Evolutionary conservation across 2,329 filamentous ascomycete species (phyloP).

Genomic region (Exophiala viscosa): DNA sequence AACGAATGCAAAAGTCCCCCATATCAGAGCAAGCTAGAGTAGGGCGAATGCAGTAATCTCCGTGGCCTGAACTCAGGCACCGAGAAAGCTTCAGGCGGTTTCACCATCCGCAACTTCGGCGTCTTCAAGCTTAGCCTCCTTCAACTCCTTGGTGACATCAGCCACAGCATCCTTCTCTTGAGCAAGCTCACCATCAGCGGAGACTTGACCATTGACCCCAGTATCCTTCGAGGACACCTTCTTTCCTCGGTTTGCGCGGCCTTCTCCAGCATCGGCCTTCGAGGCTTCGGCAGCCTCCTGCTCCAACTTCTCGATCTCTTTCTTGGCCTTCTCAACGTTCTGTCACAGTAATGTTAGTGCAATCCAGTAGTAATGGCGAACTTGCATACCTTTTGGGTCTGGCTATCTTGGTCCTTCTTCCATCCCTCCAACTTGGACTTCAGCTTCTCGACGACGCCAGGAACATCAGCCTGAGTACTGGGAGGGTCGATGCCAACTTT

Average conservation of each 20-base stretch:
- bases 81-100: slow-evolving; percentile 3
- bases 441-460: slow-evolving; percentile 77
- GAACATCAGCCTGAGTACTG: slow-evolving; percentile 78
- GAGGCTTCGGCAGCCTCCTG: slow-evolving; percentile 63
- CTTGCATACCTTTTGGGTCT: slow-evolving; percentile 78
- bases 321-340: slow-evolving; percentile 96
- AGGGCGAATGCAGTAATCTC: too few species aligned
- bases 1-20: too few species aligned
- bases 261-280: slow-evolving; percentile 32
- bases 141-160: slow-evolving; percentile 58
- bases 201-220: slow-evolving; percentile 49
- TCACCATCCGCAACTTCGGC: slow-evolving; percentile 13
- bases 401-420: slow-evolving; percentile 83
- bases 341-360: slow-evolving; percentile 43
- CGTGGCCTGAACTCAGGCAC: too few species aligned
- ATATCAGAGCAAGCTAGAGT: too few species aligned
- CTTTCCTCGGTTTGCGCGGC: slow-evolving; percentile 51
- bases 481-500: slow-evolving; percentile 84
- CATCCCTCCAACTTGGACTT: slow-evolving; percentile 87
- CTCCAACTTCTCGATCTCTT: slow-evolving; percentile 83
- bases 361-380: slow-evolving; percentile 6
- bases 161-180: slow-evolving; percentile 58
- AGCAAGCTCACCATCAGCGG: slow-evolving; percentile 51
- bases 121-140: slow-evolving; percentile 60
- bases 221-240: slow-evolving; percentile 52